phyloP scores from a whole-genome alignment of 192 early-diverging fungal species.

The Coemansia umbellata region DNA sequence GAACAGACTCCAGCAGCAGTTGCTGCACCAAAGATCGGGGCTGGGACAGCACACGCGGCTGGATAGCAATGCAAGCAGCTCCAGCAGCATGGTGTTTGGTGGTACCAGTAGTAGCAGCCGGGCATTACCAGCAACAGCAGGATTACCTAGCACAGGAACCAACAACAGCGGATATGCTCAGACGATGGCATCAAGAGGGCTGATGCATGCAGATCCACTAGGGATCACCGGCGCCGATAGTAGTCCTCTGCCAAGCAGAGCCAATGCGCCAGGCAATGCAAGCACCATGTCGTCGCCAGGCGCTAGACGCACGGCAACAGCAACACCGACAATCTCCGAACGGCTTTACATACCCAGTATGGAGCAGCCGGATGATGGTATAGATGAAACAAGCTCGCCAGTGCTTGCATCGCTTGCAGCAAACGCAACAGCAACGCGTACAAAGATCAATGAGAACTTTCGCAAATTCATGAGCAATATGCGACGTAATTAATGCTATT shows the following conservation, averaged over 20 bases:
- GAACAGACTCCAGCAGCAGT: background rate
- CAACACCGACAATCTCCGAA: background rate
- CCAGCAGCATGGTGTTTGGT: conserved; percentile 10
- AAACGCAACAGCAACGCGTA: conserved; percentile 41
- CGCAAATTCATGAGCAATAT: conserved; percentile 52
- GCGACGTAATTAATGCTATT: conserved; percentile 31
- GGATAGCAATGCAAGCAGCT: conserved; percentile 17
- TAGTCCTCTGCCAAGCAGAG: background rate
- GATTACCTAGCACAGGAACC: background rate
- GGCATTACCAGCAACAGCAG: background rate
- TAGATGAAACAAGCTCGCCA: conserved; percentile 18
- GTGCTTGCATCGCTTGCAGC: conserved; percentile 33
- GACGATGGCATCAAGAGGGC: background rate
- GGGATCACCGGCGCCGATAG: conserved; percentile 17
- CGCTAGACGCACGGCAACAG: background rate
- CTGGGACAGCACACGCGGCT: conserved; percentile 11
- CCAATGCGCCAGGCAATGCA: background rate
- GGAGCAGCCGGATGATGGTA: background rate
- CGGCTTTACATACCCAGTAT: background rate
- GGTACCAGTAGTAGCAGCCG: background rate
- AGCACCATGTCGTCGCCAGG: background rate
- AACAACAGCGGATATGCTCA: too few relatives aligned
- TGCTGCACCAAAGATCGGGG: background rate
- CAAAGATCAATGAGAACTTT: conserved; percentile 49
- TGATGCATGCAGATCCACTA: conserved; percentile 16